phyloP scores from a whole-genome alignment of 768 basidiomycete species.

The Termitomyces sp. region DNA sequence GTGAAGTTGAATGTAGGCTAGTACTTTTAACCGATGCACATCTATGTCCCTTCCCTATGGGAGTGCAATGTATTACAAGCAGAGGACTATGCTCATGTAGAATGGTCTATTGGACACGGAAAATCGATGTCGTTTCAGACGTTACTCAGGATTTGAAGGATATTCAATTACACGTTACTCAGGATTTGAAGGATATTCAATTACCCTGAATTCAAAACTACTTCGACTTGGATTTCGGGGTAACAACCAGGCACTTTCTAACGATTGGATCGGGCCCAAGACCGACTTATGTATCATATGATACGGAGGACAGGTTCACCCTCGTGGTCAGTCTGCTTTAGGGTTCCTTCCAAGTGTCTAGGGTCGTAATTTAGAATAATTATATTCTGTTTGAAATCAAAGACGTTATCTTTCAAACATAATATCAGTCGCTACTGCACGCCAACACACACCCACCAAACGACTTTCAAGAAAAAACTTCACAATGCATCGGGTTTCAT shows the following conservation, averaged over 20 bases:
- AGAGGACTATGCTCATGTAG: neutral
- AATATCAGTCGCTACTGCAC: neutral
- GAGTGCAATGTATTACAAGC: neutral
- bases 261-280: too few relatives aligned
- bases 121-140: too few relatives aligned
- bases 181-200: neutral
- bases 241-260: too few relatives aligned
- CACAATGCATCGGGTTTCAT: conserved; percentile 13
- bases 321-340: too few relatives aligned
- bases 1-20: neutral
- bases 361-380: too few relatives aligned
- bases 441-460: neutral
- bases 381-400: neutral
- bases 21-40: too few relatives aligned
- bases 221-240: neutral
- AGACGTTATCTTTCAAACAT: neutral
- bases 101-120: too few relatives aligned
- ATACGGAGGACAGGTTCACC: neutral
- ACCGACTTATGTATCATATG: neutral
- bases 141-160: too few relatives aligned
- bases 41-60: too few relatives aligned
- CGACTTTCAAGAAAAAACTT: neutral
- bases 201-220: neutral
- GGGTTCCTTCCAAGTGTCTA: too few relatives aligned
- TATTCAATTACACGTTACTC: neutral